These are phyloP conservation scores for Choanephora cucurbitarum DNA, from an alignment of 371 early-diverging fungal genomes.

Conservation along the genomic window DNA sequence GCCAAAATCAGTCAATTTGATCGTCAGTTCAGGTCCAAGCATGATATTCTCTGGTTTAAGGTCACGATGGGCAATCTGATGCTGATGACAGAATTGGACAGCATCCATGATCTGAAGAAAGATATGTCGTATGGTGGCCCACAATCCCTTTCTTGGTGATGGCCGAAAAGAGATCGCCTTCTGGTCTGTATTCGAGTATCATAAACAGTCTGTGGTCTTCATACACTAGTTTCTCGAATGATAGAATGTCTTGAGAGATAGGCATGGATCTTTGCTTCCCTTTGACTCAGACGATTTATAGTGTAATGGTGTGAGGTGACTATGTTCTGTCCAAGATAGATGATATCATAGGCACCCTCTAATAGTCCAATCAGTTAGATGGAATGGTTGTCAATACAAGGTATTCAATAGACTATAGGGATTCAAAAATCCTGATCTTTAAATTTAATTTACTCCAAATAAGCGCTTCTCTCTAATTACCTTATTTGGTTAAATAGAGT, in stretches of 20 bases:
- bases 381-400: conserved; percentile 49
- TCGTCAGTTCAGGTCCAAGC: conserved; percentile 45
- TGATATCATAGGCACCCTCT: conserved; percentile 77
- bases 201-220: conserved; percentile 71
- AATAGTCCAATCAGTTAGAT: conserved; percentile 59
- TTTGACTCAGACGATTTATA: conserved; percentile 42
- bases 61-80: conserved; percentile 86
- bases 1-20: conserved; percentile 82
- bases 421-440: no score
- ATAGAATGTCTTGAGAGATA: conserved; percentile 68
- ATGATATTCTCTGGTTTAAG: conserved; percentile 93
- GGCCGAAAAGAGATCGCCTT: conserved; percentile 77
- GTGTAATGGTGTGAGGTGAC: conserved; percentile 61
- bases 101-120: conserved; percentile 86
- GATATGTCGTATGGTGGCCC: conserved; percentile 66
- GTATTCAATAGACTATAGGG: conserved; percentile 51
- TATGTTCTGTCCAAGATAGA: conserved; percentile 61
- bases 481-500: no score
- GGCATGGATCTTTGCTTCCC: conserved; percentile 60
- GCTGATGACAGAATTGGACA: conserved; percentile 77
- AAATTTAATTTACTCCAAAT: no score
- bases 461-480: not conserved
- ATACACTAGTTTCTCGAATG: conserved; percentile 69
- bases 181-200: conserved; percentile 77
- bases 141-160: conserved; percentile 50